A percentile compares a stretch with the other conserved stretches of the same genome.
These are phyloP conservation scores for Knoxdaviesia proteae DNA, from an alignment of 2,329 filamentous ascomycete genomes.

Conservation along the genomic window DNA sequence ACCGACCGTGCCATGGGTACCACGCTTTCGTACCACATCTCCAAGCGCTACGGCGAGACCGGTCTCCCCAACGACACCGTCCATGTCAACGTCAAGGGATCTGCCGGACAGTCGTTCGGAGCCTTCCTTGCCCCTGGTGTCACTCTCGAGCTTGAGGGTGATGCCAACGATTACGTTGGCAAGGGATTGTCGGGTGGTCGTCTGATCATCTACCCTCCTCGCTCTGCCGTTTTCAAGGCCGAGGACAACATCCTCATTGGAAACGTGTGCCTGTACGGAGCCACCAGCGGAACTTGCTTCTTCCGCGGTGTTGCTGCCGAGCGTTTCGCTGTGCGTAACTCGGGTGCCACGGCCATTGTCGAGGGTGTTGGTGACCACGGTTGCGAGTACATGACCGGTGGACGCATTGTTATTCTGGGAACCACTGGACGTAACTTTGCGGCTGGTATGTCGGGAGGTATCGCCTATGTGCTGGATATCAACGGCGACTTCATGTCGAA, in stretches of 20 bases:
- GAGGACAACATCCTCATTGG: conserved; percentile 90
- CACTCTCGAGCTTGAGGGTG: conserved; percentile 85
- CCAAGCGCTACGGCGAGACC: conserved; percentile 73
- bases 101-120: conserved; percentile 90
- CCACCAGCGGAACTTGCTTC: conserved; percentile 76
- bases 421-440: conserved; percentile 91
- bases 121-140: conserved; percentile 85
- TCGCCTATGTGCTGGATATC: conserved; percentile 83
- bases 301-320: conserved; percentile 95
- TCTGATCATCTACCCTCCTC: conserved; percentile 80
- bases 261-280: conserved; percentile 89
- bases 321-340: conserved; percentile 92
- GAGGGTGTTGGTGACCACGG: conserved; percentile 92
- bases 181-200: conserved; percentile 89
- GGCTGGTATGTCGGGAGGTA: conserved; percentile 95
- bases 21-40: conserved; percentile 88
- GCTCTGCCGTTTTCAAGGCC: conserved; percentile 77
- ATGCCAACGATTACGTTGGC: conserved; percentile 90
- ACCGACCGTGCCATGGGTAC: conserved; percentile 88
- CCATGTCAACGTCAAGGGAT: conserved; percentile 90
- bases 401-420: conserved; percentile 70
- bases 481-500: conserved; percentile 77
- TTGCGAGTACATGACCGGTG: conserved; percentile 98
- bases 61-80: conserved; percentile 84
- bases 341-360: conserved; percentile 84